These are phyloP conservation scores for Monilinia laxa DNA, from an alignment of 2,329 filamentous ascomycete genomes.

Conservation along the genomic window DNA sequence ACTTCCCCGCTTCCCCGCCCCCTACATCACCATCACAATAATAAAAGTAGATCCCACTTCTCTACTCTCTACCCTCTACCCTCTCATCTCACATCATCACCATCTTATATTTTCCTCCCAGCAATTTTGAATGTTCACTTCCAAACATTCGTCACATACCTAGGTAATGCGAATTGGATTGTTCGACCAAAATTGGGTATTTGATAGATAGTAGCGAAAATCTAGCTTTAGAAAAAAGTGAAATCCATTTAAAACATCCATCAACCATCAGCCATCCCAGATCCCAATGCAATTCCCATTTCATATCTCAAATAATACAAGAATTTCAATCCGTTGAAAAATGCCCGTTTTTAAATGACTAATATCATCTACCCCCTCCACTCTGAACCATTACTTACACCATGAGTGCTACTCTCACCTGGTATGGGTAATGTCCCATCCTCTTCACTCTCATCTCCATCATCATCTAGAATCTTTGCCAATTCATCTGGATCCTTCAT, in stretches of 20 bases:
- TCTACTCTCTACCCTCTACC: too few species aligned
- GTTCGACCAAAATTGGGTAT: not conserved
- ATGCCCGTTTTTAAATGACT: not conserved
- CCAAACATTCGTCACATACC: not conserved
- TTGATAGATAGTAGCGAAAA: not conserved
- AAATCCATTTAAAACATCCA: not conserved
- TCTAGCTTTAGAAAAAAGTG: not conserved
- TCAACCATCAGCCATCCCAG: not conserved
- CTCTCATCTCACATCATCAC: not conserved
- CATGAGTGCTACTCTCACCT: constrained; percentile 1
- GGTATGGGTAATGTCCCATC: constrained; percentile 4
- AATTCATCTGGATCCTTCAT: constrained; percentile 68
- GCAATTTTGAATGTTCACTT: not conserved
- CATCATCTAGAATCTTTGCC: constrained; percentile 58
- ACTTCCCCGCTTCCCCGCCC: not conserved
- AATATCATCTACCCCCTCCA: constrained; percentile 14
- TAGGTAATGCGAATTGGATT: not conserved
- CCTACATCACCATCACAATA: too few species aligned
- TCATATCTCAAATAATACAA: constrained; percentile 4
- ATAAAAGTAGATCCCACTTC: too few species aligned
- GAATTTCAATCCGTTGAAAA: not conserved
- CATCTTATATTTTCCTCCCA: not conserved
- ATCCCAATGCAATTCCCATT: not conserved
- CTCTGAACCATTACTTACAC: constrained; percentile 18
- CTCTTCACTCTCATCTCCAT: constrained; percentile 45